These are phyloP conservation scores for Penicillium steckii DNA, from an alignment of 495 filamentous ascomycete genomes.

Conservation along the genomic window DNA sequence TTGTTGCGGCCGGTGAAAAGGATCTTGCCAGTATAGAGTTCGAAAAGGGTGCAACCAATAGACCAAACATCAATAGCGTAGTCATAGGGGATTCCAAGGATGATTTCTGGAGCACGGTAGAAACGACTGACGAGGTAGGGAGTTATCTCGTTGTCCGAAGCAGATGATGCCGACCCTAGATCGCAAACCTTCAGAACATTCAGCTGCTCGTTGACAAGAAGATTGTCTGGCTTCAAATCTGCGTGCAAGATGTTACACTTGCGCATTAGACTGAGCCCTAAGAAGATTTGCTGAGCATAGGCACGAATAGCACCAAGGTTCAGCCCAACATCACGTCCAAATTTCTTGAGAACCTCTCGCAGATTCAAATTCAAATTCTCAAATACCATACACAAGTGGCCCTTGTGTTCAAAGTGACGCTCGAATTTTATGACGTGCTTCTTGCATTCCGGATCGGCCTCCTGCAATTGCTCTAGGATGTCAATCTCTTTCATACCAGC, in stretches of 20 bases:
- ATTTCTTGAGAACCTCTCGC: conserved; percentile 93
- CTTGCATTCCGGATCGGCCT: conserved; percentile 83
- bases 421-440: conserved; percentile 89
- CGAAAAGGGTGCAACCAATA: conserved; percentile 93
- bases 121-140: conserved; percentile 95
- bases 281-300: conserved; percentile 93
- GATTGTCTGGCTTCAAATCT: conserved; percentile 96
- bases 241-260: conserved; percentile 93
- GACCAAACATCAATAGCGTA: conserved; percentile 97
- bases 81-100: conserved; percentile 91
- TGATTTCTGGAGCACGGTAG: conserved; percentile 95
- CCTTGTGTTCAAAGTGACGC: conserved; percentile 88
- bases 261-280: conserved; percentile 78
- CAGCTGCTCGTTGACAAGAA: conserved; percentile 82
- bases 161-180: conserved; percentile 88
- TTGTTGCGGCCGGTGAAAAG: conserved; percentile 93
- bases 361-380: conserved; percentile 92
- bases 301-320: conserved; percentile 80
- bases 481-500: conserved; percentile 93
- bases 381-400: conserved; percentile 93
- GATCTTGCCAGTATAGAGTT: conserved; percentile 96
- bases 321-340: conserved; percentile 89
- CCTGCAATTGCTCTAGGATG: conserved; percentile 79
- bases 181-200: conserved; percentile 93
- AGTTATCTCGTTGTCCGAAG: conserved; percentile 84